phyloP scores from a whole-genome alignment of 768 basidiomycete species.

The Leccinum aurantiacum region DNA sequence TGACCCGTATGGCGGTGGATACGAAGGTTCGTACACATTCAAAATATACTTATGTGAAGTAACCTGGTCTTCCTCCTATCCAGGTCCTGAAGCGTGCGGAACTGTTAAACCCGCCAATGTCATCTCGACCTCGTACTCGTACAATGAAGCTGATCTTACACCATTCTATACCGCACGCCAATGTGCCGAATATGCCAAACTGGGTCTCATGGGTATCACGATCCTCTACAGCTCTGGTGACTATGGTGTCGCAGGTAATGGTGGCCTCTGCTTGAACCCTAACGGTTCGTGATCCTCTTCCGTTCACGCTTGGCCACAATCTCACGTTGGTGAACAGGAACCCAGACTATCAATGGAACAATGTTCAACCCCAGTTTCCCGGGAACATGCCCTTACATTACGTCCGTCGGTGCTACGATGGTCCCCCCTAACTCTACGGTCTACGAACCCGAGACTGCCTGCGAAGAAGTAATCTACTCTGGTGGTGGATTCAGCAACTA shows the following conservation, averaged over 20 bases:
- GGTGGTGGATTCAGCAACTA: slow-evolving; percentile 41
- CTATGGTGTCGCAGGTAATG: slow-evolving; percentile 41
- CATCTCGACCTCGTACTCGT: no score
- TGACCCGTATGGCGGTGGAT: slow-evolving; percentile 10
- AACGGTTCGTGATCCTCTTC: slow-evolving; percentile 18
- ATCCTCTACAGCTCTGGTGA: slow-evolving; percentile 47
- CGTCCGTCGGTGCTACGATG: slow-evolving; percentile 49
- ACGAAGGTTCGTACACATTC: no score
- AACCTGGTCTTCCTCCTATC: no score
- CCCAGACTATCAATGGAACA: slow-evolving; percentile 22
- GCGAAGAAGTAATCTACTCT: slow-evolving; percentile 29
- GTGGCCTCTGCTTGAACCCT: slow-evolving; percentile 32
- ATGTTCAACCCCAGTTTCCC: slow-evolving; percentile 46
- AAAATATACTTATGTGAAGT: no score
- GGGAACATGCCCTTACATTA: slow-evolving; percentile 45
- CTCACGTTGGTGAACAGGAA: slow-evolving; percentile 20
- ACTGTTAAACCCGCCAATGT: no score
- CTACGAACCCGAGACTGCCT: slow-evolving; percentile 29
- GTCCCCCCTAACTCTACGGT: slow-evolving; percentile 36
- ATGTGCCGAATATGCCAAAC: slow-evolving; percentile 47
- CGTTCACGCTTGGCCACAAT: not conserved
- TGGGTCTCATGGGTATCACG: slow-evolving; percentile 42
- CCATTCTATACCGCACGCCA: slow-evolving; percentile 37
- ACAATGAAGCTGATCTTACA: no score
- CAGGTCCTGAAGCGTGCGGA: no score